A percentile compares a stretch with the other conserved stretches of the same genome.
phyloP scores from a whole-genome alignment of 768 basidiomycete species.

The Mycena polygramma region DNA sequence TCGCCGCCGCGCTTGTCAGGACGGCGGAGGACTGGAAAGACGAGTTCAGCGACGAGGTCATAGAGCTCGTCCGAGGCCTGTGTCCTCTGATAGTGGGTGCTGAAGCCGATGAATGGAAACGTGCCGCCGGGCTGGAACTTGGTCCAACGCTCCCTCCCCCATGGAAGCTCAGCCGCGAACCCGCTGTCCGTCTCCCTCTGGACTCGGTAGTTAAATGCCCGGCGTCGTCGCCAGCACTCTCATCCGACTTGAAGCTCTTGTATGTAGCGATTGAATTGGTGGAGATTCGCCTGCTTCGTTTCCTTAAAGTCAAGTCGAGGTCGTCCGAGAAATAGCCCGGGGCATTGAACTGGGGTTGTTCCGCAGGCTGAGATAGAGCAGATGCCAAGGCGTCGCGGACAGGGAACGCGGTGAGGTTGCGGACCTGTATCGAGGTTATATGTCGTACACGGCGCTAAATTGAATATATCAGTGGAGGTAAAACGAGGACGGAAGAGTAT shows the following conservation, averaged over 20 bases:
- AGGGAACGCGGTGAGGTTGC: conserved; percentile 89
- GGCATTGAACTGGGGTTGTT: conserved; percentile 69
- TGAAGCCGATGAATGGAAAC: conserved; percentile 34
- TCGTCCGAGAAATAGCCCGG: conserved; percentile 77
- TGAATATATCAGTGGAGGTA: conserved; percentile 32
- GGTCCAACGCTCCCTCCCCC: conserved; percentile 34
- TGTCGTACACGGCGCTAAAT: conserved; percentile 79
- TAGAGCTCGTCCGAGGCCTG: conserved; percentile 66
- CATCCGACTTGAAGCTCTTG: conserved; percentile 62
- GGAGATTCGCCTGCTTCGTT: conserved; percentile 73
- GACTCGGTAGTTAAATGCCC: conserved; percentile 43
- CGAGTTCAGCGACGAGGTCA: conserved; percentile 59
- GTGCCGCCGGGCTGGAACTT: conserved; percentile 26
- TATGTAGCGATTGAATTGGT: conserved; percentile 66
- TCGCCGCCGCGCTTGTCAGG: conserved; percentile 34
- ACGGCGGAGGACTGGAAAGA: conserved; percentile 39
- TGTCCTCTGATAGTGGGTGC: conserved; percentile 52
- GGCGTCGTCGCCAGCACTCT: conserved; percentile 52
- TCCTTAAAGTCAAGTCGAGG: conserved; percentile 70
- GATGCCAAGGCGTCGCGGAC: conserved; percentile 83
- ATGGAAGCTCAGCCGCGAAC: conserved; percentile 60
- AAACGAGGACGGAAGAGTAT: conserved; percentile 14
- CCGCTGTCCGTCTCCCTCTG: conserved; percentile 58
- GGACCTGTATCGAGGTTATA: conserved; percentile 78
- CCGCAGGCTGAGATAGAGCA: conserved; percentile 76